Conservation (phyloP, 1,284 basidiomycete species). For the Cutaneotrichosporon mucoides region DNA sequence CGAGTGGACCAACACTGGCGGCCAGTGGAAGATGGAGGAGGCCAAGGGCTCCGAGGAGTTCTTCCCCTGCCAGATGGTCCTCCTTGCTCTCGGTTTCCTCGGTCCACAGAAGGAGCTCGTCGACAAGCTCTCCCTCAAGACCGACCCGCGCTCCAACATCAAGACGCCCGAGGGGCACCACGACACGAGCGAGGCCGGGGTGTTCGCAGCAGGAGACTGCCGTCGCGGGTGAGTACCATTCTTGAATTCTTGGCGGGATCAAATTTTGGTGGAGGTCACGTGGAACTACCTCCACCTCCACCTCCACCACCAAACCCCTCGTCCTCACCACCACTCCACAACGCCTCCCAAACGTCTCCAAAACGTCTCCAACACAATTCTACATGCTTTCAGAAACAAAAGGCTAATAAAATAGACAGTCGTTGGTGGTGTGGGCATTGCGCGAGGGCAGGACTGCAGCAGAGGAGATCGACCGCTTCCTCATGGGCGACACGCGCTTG, state of each 20-base stretch:
- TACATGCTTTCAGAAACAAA: background rate
- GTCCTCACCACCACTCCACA: background rate
- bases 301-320: too few species aligned
- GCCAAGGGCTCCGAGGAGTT: conserved; percentile 68
- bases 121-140: conserved; percentile 73
- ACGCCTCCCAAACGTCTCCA: background rate
- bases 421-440: conserved; percentile 50
- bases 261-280: too few species aligned
- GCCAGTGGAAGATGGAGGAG: conserved; percentile 97
- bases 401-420: conserved; percentile 7
- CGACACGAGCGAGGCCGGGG: conserved; percentile 74
- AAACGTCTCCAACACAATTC: conserved; percentile 5
- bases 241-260: conserved; percentile 7
- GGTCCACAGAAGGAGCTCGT: conserved; percentile 79
- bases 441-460: conserved; percentile 80
- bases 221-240: conserved; percentile 60
- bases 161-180: conserved; percentile 78
- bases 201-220: conserved; percentile 93
- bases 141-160: conserved; percentile 85
- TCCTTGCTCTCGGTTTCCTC: conserved; percentile 94
- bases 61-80: conserved; percentile 86
- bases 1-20: conserved; percentile 93
- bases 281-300: too few species aligned
- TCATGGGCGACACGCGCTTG: conserved; percentile 67
- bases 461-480: conserved; percentile 81